Evolutionary conservation across 2,329 filamentous ascomycete genomes (phyloP).

Genomic region (Grosmannia penicillata): DNA sequence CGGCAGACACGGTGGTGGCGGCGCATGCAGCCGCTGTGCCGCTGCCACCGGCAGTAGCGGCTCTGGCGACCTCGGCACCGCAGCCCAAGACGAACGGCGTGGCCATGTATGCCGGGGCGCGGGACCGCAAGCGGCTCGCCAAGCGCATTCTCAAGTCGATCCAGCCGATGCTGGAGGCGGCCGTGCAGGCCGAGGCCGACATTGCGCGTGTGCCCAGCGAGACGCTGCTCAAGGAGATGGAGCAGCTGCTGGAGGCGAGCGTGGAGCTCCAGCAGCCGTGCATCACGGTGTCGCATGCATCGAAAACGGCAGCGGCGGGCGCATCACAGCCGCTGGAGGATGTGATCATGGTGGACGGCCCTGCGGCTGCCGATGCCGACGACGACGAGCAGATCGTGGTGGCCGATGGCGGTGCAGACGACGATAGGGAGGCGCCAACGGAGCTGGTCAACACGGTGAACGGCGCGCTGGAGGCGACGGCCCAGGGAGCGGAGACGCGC

Average conservation of each 20-base stretch:
- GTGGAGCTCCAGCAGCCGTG: conserved; percentile 37
- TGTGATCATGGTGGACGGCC: conserved; percentile 36
- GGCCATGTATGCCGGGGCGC: conserved; percentile 45
- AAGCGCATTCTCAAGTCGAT: conserved; percentile 79
- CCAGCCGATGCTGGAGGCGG: conserved; percentile 62
- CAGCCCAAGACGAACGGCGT: not conserved
- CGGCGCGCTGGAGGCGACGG: conserved; percentile 4
- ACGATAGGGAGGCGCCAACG: conserved; percentile 12
- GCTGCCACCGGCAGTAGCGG: not conserved
- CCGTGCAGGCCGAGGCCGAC: conserved; percentile 68
- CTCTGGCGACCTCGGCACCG: not conserved
- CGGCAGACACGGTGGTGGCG: not conserved
- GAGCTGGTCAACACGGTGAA: conserved; percentile 1
- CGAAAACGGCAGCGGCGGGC: conserved; percentile 15
- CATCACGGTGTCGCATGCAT: conserved; percentile 17
- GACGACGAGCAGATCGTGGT: conserved; percentile 30
- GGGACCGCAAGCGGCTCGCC: conserved; percentile 69
- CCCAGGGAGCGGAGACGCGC: not conserved
- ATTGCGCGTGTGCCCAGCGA: conserved; percentile 57
- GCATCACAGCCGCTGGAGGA: conserved; percentile 22
- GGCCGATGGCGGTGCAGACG: conserved; percentile 14
- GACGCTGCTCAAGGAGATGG: conserved; percentile 56
- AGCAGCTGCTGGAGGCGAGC: conserved; percentile 55
- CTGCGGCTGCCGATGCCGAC: not conserved
- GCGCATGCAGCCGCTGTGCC: not conserved